Evolutionary conservation across 164 flowering plant species (phyloP).

Genomic region (Tetracentron sinense): DNA sequence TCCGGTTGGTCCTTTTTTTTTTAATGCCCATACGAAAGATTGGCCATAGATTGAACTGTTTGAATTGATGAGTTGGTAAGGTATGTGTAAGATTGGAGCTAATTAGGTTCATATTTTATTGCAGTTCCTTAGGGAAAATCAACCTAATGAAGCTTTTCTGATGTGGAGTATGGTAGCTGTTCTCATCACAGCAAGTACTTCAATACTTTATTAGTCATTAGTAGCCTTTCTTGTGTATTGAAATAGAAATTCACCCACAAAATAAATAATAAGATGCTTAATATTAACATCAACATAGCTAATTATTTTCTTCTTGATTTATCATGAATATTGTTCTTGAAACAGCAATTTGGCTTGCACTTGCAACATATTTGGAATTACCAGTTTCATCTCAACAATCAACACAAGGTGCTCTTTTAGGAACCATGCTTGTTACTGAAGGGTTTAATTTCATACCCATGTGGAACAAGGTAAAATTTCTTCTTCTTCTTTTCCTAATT

Average conservation of each 20-base stretch:
- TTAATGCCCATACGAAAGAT: too few relatives aligned
- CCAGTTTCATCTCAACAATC: constrained; percentile 34
- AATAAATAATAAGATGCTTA: too few relatives aligned
- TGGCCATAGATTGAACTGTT: too few relatives aligned
- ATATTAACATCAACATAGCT: too few relatives aligned
- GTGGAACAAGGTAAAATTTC: constrained; percentile 22
- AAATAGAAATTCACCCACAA: neutral
- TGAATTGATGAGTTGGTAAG: neutral
- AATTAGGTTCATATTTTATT: neutral
- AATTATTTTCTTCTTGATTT: too few relatives aligned
- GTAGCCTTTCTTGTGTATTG: neutral
- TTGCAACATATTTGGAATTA: constrained; percentile 26
- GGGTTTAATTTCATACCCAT: constrained; percentile 14
- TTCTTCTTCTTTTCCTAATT: neutral
- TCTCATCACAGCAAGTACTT: constrained; percentile 28
- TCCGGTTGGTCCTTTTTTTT: too few relatives aligned
- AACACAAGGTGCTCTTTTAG: constrained; percentile 27
- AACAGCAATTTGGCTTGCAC: constrained; percentile 31
- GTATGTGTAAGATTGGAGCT: neutral
- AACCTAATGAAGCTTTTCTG: constrained; percentile 27
- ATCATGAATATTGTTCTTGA: constrained; percentile 2
- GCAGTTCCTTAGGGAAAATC: constrained; percentile 27
- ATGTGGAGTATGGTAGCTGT: constrained; percentile 33
- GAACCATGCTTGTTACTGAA: constrained; percentile 26
- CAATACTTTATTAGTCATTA: constrained; percentile 4